phyloP scores from a whole-genome alignment of 179 eudicot species.

The Beta lomatogona region DNA sequence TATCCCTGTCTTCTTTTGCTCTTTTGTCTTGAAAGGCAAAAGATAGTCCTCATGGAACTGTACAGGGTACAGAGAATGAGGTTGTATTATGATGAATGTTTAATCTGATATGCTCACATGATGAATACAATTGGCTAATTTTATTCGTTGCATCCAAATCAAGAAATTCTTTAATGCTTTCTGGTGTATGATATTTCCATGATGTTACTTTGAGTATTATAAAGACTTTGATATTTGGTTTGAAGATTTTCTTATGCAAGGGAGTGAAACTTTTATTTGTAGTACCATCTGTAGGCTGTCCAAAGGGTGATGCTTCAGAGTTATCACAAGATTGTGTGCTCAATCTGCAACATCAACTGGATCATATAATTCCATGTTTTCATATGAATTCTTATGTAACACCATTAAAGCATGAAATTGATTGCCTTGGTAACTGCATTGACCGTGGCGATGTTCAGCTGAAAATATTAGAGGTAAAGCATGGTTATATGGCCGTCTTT shows the following conservation, averaged over 20 bases:
- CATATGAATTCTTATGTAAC: background rate
- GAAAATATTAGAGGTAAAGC: background rate
- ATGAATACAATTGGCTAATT: background rate
- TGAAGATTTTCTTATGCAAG: background rate
- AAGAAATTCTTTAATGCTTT: constrained; percentile 7
- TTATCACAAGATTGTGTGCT: background rate
- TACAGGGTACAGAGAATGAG: background rate
- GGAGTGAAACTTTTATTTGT: background rate
- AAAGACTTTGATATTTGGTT: background rate
- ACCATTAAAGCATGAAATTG: background rate
- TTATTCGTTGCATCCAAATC: constrained; percentile 9
- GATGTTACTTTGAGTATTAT: background rate
- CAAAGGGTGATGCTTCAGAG: background rate
- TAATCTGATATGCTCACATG: constrained; percentile 4
- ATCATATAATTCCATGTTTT: background rate
- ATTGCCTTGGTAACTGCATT: background rate
- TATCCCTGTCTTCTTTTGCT: background rate
- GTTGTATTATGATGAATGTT: constrained; percentile 20
- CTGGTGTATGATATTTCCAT: background rate
- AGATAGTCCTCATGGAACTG: background rate
- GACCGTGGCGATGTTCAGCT: background rate
- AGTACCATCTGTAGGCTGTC: background rate
- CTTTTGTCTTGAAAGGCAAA: constrained; percentile 6
- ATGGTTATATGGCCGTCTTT: background rate
- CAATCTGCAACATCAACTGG: background rate